Evolutionary conservation across 108 stramenopile genomes (phyloP).

Genomic region (Cyclotella atomus): DNA sequence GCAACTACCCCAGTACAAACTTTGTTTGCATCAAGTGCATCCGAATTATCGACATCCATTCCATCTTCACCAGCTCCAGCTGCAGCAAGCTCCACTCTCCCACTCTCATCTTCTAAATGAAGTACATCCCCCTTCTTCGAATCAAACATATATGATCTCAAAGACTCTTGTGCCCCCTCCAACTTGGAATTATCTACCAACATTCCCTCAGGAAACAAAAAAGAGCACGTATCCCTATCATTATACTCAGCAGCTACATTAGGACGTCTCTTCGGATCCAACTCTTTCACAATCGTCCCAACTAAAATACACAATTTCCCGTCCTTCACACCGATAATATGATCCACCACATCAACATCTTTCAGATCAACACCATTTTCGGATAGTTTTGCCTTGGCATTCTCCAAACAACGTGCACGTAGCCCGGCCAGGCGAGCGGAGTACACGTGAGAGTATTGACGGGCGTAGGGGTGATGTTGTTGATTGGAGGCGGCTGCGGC

Average conservation of each 20-base stretch:
- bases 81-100: conserved; percentile 64
- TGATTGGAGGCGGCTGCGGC: conserved; percentile 9
- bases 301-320: conserved; percentile 61
- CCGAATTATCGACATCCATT: conserved; percentile 12
- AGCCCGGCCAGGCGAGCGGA: conserved; percentile 65
- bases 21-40: conserved; percentile 42
- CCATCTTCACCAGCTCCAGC: conserved; percentile 7
- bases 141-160: conserved; percentile 36
- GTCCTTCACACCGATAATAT: conserved; percentile 81
- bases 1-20: conserved; percentile 75
- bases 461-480: conserved; percentile 65
- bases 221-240: conserved; percentile 32
- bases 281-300: conserved; percentile 77
- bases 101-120: conserved; percentile 84
- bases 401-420: conserved; percentile 56
- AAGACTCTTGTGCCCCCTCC: conserved; percentile 40
- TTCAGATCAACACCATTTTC: conserved; percentile 1
- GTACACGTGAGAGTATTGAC: conserved; percentile 89
- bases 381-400: conserved; percentile 19
- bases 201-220: conserved; percentile 25
- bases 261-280: conserved; percentile 39
- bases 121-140: conserved; percentile 59
- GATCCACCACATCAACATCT: conserved; percentile 47
- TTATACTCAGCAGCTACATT: conserved; percentile 12
- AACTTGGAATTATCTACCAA: not conserved